phyloP scores from a whole-genome alignment of 140 eudicot genomes.

The Artemisia princeps region DNA sequence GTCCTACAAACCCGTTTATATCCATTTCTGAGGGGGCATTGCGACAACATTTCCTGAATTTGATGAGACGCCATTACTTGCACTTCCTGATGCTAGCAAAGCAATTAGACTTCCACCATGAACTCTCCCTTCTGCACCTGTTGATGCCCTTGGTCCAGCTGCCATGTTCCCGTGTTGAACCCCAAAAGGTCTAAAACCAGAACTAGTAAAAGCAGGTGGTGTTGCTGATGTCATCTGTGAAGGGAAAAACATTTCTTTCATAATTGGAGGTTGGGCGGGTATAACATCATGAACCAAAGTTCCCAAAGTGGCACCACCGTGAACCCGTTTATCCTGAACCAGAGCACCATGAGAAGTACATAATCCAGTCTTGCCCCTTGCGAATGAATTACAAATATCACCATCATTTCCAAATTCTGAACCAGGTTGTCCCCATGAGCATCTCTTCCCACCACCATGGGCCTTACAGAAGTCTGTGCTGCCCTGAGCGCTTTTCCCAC shows the following conservation, averaged over 20 bases:
- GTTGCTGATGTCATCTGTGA: constrained; percentile 13
- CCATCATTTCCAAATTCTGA: constrained; percentile 64
- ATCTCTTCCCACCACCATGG: constrained; percentile 95
- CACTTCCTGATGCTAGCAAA: constrained; percentile 34
- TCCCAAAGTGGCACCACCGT: constrained; percentile 86
- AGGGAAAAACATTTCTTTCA: constrained; percentile 28
- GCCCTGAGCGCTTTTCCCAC: constrained; percentile 97
- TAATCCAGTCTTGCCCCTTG: constrained; percentile 76
- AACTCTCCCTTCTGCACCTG: constrained; percentile 73
- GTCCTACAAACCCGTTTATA: constrained; percentile 23
- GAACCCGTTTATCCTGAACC: constrained; percentile 92
- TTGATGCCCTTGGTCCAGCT: constrained; percentile 26
- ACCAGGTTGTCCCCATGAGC: constrained; percentile 84
- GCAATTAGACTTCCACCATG: constrained; percentile 91
- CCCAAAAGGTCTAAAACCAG: constrained; percentile 14
- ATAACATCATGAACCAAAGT: constrained; percentile 43
- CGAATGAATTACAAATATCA: constrained; percentile 57
- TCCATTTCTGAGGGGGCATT: constrained; percentile 48
- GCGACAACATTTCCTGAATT: constrained; percentile 28
- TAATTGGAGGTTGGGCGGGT: constrained; percentile 25
- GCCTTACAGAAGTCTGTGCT: constrained; percentile 98
- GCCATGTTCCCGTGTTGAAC: constrained; percentile 25
- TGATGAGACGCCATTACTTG: constrained; percentile 34
- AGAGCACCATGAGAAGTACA: constrained; percentile 81
- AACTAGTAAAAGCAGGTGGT: constrained; percentile 18